Evolutionary conservation across 495 filamentous ascomycete genomes (phyloP).

Genomic region (Hyphodiscus hymeniophilus): DNA sequence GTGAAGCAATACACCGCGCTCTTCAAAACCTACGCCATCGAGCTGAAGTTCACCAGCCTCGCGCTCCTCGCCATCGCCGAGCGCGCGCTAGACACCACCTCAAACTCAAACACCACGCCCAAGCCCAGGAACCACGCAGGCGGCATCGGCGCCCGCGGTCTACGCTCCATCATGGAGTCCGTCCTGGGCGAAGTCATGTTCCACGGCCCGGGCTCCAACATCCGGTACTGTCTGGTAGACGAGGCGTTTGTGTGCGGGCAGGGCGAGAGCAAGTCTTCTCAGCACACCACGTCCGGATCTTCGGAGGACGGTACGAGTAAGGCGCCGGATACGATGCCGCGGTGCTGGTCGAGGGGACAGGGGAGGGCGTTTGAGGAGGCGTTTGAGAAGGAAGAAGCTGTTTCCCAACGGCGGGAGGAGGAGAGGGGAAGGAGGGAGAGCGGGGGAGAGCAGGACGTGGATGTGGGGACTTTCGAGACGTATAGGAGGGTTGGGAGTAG

Average conservation of each 20-base stretch:
- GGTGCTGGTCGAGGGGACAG: constrained; percentile 36
- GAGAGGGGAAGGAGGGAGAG: constrained; percentile 5
- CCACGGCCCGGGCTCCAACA: constrained; percentile 60
- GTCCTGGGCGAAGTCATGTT: constrained; percentile 87
- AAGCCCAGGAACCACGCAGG: constrained; percentile 30
- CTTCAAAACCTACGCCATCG: constrained; percentile 75
- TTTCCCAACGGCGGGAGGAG: constrained; percentile 5
- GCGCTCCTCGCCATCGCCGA: constrained; percentile 74
- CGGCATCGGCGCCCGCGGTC: constrained; percentile 79
- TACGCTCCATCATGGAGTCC: constrained; percentile 84
- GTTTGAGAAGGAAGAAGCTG: constrained; percentile 42
- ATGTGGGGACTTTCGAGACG: constrained; percentile 25
- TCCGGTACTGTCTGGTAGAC: constrained; percentile 44
- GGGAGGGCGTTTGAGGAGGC: constrained; percentile 44
- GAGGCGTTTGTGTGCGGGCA: constrained; percentile 10
- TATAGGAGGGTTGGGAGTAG: constrained; percentile 36
- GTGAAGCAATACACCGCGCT: constrained; percentile 78
- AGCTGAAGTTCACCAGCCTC: constrained; percentile 72
- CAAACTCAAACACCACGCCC: constrained; percentile 20
- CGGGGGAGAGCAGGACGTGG: constrained; percentile 2
- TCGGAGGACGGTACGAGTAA: no score
- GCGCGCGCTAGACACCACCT: constrained; percentile 39
- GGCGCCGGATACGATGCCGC: no score
- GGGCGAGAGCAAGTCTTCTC: neutral
- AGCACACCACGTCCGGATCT: no score